Conservation (phyloP, 2,329 filamentous ascomycete genomes). For the Xylariaceae sp. region DNA sequence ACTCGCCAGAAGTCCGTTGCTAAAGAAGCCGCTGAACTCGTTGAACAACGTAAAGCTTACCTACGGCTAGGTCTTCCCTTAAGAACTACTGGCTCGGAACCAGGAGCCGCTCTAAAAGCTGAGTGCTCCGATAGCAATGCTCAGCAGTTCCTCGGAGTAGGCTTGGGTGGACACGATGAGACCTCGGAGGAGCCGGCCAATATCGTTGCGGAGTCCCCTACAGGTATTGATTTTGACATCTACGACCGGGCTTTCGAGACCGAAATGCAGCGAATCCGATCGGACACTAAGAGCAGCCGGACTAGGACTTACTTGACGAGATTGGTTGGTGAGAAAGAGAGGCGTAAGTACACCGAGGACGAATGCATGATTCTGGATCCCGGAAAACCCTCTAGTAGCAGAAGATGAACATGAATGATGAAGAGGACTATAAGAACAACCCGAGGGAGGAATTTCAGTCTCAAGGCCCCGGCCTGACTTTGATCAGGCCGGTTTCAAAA, state of each 20-base stretch:
- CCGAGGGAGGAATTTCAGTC: neutral
- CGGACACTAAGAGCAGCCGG: slow-evolving; percentile 34
- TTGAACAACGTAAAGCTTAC: slow-evolving; percentile 44
- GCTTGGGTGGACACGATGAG: slow-evolving; percentile 53
- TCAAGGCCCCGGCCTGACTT: no score
- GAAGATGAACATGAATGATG: neutral
- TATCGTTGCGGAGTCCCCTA: slow-evolving; percentile 77
- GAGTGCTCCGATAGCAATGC: slow-evolving; percentile 58
- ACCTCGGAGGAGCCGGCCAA: slow-evolving; percentile 23
- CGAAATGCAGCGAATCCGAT: slow-evolving; percentile 57
- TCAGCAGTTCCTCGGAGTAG: slow-evolving; percentile 66
- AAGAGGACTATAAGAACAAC: neutral
- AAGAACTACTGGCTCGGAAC: slow-evolving; percentile 29
- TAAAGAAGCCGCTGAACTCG: slow-evolving; percentile 45
- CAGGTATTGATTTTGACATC: slow-evolving; percentile 77
- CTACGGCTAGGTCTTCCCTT: slow-evolving; percentile 31
- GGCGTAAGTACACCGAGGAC: slow-evolving; percentile 35
- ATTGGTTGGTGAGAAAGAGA: slow-evolving; percentile 42
- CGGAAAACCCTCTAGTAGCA: slow-evolving; percentile 19
- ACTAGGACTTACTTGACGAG: slow-evolving; percentile 45
- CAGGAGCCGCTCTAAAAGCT: slow-evolving; percentile 46
- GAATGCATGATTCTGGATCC: slow-evolving; percentile 36
- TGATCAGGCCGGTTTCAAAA: no score
- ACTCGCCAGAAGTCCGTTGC: slow-evolving; percentile 33
- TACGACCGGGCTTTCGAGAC: slow-evolving; percentile 84